Evolutionary conservation across 345 rosid genomes (phyloP).

Genomic region (Adansonia digitata): DNA sequence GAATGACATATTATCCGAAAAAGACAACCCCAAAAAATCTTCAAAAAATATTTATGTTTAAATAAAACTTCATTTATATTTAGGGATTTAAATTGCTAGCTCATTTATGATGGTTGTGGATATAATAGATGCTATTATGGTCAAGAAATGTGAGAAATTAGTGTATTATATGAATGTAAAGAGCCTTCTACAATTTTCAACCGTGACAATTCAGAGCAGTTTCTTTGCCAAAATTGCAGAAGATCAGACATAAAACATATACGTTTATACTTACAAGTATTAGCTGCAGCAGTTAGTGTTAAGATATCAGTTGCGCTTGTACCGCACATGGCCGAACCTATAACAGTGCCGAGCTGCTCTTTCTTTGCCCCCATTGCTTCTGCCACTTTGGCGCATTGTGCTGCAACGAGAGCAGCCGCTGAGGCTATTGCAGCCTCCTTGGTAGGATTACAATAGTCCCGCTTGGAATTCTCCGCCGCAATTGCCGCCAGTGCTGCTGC

Average conservation of each 20-base stretch:
- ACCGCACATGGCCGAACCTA: conserved; percentile 73
- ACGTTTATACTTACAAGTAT: conserved; percentile 53
- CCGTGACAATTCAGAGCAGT: too few relatives aligned
- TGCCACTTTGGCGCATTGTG: conserved; percentile 76
- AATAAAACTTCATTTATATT: too few relatives aligned
- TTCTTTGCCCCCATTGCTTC: conserved; percentile 86
- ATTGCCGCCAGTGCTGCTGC: conserved; percentile 86
- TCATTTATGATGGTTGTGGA: too few relatives aligned
- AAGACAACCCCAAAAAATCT: too few relatives aligned
- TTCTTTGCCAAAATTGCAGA: not conserved
- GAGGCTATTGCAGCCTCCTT: conserved; percentile 75
- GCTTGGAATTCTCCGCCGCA: conserved; percentile 53
- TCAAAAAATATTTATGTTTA: too few relatives aligned
- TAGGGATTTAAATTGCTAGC: too few relatives aligned
- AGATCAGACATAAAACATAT: not conserved
- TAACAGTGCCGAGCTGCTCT: conserved; percentile 54
- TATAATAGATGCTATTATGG: too few relatives aligned
- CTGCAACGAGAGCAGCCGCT: conserved; percentile 85
- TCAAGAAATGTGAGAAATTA: too few relatives aligned
- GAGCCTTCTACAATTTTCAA: too few relatives aligned
- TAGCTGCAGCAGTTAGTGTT: conserved; percentile 85
- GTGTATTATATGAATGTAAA: too few relatives aligned
- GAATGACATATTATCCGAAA: too few relatives aligned
- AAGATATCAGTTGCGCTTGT: conserved; percentile 69
- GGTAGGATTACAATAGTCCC: conserved; percentile 19